phyloP scores from a whole-genome alignment of 2,329 filamentous ascomycete genomes.

The Calonectria pteridis region DNA sequence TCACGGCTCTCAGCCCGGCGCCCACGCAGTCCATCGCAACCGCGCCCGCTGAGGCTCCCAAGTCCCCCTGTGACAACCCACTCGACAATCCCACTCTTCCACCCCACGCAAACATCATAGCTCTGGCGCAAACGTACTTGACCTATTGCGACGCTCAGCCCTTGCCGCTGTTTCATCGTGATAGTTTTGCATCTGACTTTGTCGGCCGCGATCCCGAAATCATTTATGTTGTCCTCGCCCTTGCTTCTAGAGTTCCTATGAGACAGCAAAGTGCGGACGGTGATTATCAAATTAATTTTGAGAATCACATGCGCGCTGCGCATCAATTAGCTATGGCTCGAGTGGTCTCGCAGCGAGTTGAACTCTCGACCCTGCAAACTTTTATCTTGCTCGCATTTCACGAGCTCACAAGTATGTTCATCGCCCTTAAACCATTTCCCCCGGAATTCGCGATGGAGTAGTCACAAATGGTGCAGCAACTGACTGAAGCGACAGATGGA shows the following conservation, averaged over 20 bases:
- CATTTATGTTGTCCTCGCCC: not conserved
- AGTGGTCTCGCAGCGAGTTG: not conserved
- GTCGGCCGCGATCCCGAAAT: not conserved
- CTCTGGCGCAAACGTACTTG: not conserved
- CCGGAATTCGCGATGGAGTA: too few species aligned
- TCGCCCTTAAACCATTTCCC: not conserved
- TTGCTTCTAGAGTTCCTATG: not conserved
- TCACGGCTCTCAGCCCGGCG: not conserved
- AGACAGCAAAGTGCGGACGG: not conserved
- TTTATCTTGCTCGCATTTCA: conserved; percentile 3
- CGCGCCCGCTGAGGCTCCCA: not conserved
- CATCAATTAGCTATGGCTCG: not conserved
- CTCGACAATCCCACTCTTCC: not conserved
- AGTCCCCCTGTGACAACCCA: not conserved
- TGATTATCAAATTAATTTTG: not conserved
- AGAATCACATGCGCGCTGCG: not conserved
- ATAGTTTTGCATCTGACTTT: not conserved
- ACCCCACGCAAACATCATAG: not conserved
- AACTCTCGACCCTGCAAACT: not conserved
- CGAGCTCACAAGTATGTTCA: not conserved
- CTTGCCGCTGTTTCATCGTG: not conserved
- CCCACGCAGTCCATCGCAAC: not conserved
- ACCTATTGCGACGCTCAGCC: conserved; percentile 7
- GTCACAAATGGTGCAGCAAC: not conserved
- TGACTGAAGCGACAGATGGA: not conserved